Evolutionary conservation across 345 rosid genomes (phyloP).

Genomic region (Rubroshorea leprosula): DNA sequence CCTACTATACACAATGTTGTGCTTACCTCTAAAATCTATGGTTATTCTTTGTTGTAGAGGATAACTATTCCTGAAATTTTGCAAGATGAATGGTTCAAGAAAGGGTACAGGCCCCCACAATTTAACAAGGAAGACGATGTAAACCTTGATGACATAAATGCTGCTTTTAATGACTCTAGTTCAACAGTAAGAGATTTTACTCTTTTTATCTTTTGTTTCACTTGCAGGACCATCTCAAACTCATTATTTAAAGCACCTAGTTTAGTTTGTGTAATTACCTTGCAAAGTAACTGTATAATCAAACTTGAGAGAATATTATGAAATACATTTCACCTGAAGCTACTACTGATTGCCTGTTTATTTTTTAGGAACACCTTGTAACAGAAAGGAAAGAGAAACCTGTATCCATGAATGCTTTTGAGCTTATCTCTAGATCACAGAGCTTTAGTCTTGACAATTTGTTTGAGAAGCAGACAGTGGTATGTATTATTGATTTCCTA

Average conservation of each 20-base stretch:
- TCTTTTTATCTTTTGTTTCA: constrained; percentile 3
- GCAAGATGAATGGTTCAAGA: constrained; percentile 89
- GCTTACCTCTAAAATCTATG: constrained; percentile 5
- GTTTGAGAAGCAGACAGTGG: constrained; percentile 58
- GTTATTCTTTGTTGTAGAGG: constrained; percentile 39
- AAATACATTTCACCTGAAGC: constrained; percentile 6
- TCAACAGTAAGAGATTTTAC: constrained; percentile 48
- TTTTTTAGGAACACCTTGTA: constrained; percentile 64
- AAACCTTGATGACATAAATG: constrained; percentile 75
- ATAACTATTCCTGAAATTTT: constrained; percentile 64
- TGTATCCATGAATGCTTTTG: constrained; percentile 88
- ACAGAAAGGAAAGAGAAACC: constrained; percentile 85
- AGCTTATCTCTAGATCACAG: constrained; percentile 78
- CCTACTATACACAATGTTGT: background rate
- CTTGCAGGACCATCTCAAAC: background rate
- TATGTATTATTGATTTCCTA: constrained; percentile 15
- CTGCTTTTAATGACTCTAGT: constrained; percentile 72
- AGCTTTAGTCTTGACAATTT: constrained; percentile 80
- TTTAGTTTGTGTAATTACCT: background rate
- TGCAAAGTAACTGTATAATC: background rate
- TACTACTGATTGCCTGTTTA: constrained; percentile 7
- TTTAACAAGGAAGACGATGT: constrained; percentile 69
- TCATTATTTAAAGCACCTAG: background rate
- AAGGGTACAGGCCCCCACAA: constrained; percentile 65
- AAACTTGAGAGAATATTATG: constrained; percentile 8